phyloP scores from a whole-genome alignment of 345 rosid genomes.

The Adansonia digitata region DNA sequence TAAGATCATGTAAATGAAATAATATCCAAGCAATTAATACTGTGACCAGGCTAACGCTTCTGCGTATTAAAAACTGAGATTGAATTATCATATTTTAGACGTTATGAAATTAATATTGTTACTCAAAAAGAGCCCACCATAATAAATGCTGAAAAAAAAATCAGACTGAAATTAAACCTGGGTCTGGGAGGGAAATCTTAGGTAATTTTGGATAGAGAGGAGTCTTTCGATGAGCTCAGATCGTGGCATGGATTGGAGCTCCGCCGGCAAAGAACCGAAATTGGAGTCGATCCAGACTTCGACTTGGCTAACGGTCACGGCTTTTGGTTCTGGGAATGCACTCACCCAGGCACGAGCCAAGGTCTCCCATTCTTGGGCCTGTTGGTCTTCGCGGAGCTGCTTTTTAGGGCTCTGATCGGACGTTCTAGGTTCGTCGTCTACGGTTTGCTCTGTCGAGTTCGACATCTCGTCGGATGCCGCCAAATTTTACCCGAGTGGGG shows the following conservation, averaged over 20 bases:
- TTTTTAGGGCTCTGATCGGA: conserved; percentile 12
- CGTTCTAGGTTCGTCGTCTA: conserved; percentile 17
- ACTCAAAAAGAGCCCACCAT: background rate
- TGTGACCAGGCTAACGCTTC: background rate
- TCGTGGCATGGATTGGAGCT: conserved; percentile 77
- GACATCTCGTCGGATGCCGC: conserved; percentile 24
- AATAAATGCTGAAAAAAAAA: background rate
- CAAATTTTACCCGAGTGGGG: background rate
- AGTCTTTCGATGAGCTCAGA: conserved; percentile 74
- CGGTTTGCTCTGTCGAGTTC: conserved; percentile 31
- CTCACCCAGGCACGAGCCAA: conserved; percentile 86
- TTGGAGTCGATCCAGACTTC: conserved; percentile 87
- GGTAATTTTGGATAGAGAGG: conserved; percentile 71
- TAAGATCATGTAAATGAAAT: background rate
- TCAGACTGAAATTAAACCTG: background rate
- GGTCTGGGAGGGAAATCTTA: conserved; percentile 53
- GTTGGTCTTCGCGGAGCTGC: conserved; percentile 30
- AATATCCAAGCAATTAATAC: background rate
- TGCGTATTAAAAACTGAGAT: background rate
- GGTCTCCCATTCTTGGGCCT: conserved; percentile 82
- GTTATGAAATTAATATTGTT: background rate
- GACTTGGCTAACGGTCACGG: conserved; percentile 57
- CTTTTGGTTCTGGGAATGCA: conserved; percentile 80
- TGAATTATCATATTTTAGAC: background rate
- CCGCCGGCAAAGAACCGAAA: conserved; percentile 52